Base-by-base conservation (phyloP, 129 eudicot genomes). In the Logfia minima region DNA sequence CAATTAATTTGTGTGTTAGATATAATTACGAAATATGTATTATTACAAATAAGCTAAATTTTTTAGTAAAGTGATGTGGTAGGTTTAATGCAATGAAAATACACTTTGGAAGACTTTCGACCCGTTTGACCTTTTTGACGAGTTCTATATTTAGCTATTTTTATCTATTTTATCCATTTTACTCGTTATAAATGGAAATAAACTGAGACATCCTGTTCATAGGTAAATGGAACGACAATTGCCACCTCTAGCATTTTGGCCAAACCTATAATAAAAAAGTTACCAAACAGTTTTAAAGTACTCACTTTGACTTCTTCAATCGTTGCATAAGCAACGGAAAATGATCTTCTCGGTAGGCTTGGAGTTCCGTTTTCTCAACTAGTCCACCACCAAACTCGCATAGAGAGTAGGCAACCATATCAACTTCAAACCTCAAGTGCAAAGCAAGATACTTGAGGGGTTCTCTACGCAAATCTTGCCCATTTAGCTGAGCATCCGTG, bases 341-440 rank as follows among this genome's bases (percentile, higher is more conserved):
- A 79, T 94, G 99, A 66, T 66, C 71, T 86, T 91, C 92, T 66
- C 99, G 84, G 64, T 94, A 94, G 70, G 89, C 85, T 85, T 87
- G 94, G 41, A 94, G 96, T 77, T 94, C 92, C 2, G 62, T 75
- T 70, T 64, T 84, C 75, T 94, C 99, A 26, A 71, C 45, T 81
- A 86, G 68, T 59, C 99, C 99, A 32, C 97, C 97, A 59, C 97
- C 99, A 75, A 94, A 94, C 35, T 91, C 92, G 73, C 99, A 94
- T 52, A 85, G 77, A 55, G 99, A 94, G 83, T 94, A 91, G 1
- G 97, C 97, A 58, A 94, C 97, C 97, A 94, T 94, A 71, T 94
- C 99, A 17, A 91, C 87, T 88, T 94, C 99, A 70, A 94, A 91
- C 41, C 99, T 86, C 80, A 94, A 78, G 75, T 91, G 99, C 84